phyloP scores from a whole-genome alignment of 176 grass and related monocot species.

The Olyra latifolia region DNA sequence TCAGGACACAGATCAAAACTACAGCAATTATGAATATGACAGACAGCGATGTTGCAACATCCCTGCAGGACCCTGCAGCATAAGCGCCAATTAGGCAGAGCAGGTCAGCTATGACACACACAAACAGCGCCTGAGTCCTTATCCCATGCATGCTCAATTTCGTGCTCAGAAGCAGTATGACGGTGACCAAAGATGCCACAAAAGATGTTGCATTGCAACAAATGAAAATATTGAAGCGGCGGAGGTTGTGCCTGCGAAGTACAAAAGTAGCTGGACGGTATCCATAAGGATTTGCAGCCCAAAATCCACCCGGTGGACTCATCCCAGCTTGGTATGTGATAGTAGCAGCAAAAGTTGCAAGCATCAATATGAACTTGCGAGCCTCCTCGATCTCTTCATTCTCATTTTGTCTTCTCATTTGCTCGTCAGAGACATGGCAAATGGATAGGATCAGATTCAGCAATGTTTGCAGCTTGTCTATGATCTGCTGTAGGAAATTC shows the following conservation, averaged over 20 bases:
- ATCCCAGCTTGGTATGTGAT: conserved; percentile 40
- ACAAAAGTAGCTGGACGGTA: conserved; percentile 29
- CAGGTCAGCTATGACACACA: conserved; percentile 17
- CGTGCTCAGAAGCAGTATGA: conserved; percentile 37
- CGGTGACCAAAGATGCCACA: conserved; percentile 33
- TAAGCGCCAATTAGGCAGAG: conserved; percentile 30
- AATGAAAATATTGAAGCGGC: conserved; percentile 18
- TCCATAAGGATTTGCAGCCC: neutral
- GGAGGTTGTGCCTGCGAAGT: conserved; percentile 24
- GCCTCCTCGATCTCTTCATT: conserved; percentile 11
- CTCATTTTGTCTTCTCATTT: neutral
- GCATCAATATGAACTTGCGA: conserved; percentile 37
- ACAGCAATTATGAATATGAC: conserved; percentile 14
- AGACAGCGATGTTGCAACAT: conserved; percentile 11
- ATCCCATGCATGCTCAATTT: conserved; percentile 33
- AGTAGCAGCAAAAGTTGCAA: conserved; percentile 32
- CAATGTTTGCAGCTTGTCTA: neutral
- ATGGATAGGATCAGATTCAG: neutral
- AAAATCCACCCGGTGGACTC: conserved; percentile 41
- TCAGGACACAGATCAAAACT: conserved; percentile 13
- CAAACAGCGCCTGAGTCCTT: conserved; percentile 10
- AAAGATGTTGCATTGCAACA: conserved; percentile 25
- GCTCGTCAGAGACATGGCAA: neutral
- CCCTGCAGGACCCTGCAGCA: conserved; percentile 32
- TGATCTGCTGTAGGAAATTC: too few species aligned